Conservation (phyloP, 495 filamentous ascomycete species). For the Hapsidospora chrysogenum region DNA sequence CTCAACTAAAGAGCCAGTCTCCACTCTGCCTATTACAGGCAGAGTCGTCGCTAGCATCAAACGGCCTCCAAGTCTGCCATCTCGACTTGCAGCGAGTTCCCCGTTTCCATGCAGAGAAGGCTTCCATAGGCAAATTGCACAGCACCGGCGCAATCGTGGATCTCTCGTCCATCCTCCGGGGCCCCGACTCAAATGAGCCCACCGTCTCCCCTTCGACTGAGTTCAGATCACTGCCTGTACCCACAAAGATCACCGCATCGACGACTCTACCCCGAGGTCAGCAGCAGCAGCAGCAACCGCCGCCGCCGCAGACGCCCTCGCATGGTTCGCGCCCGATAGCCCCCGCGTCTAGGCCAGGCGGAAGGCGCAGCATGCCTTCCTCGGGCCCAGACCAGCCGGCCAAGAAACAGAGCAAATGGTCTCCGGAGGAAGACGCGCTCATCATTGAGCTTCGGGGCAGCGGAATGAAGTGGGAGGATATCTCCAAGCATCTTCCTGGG, state of each 20-base stretch:
- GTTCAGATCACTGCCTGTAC: too few relatives aligned
- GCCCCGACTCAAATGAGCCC: conserved; percentile 68
- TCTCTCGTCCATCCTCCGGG: conserved; percentile 71
- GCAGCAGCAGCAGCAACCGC: conserved; percentile 1
- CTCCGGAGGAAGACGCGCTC: conserved; percentile 69
- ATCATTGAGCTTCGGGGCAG: conserved; percentile 78
- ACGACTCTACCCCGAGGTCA: background rate
- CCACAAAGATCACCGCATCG: conserved; percentile 3
- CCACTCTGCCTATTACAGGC: conserved; percentile 3
- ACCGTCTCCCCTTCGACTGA: conserved; percentile 32
- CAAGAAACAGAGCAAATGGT: conserved; percentile 96
- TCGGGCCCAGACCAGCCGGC: conserved; percentile 58
- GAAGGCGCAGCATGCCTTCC: conserved; percentile 29
- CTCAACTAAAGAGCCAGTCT: conserved; percentile 4
- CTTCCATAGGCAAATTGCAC: conserved; percentile 13
- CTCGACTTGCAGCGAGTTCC: conserved; percentile 6
- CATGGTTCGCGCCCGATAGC: conserved; percentile 6
- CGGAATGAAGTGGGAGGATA: conserved; percentile 98
- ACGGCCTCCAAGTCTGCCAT: background rate
- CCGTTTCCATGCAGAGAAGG: conserved; percentile 13
- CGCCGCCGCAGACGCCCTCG: conserved; percentile 2
- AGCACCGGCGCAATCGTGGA: conserved; percentile 60
- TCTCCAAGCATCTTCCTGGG: conserved; percentile 75
- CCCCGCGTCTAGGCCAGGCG: conserved; percentile 5
- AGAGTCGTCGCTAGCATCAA: background rate